Conservation (phyloP, 2,329 filamentous ascomycete species). For the Podosphaera aphanis region DNA sequence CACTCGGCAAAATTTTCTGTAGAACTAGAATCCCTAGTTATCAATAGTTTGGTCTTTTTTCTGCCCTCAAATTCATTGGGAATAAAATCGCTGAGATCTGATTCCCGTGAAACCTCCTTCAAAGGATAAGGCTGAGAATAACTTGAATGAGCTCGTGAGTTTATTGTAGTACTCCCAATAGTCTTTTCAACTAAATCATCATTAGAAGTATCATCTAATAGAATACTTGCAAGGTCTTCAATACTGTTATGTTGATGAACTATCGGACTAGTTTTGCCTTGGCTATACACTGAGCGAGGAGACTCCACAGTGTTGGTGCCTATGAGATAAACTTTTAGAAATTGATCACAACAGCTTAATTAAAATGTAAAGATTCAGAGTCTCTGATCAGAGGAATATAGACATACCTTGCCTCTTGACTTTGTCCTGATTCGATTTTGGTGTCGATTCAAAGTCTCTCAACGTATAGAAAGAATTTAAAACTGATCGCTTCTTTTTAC, state of each 20-base stretch:
- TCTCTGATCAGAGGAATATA: not conserved
- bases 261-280: not conserved
- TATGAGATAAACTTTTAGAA: not conserved
- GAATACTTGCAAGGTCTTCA: conserved; percentile 9
- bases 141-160: not conserved
- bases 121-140: not conserved
- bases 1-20: not conserved
- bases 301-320: not conserved
- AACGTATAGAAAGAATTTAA: conserved; percentile 8
- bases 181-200: conserved; percentile 2
- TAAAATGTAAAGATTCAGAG: not conserved
- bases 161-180: not conserved
- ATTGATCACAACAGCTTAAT: not conserved
- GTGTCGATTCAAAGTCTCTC: conserved; percentile 3
- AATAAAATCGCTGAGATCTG: not conserved
- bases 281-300: not conserved
- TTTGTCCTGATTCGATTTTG: conserved; percentile 3
- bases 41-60: not conserved
- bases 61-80: not conserved
- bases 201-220: conserved; percentile 8
- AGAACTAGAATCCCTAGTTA: not conserved
- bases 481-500: conserved; percentile 8
- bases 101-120: not conserved
- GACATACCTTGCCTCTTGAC: conserved; percentile 3
- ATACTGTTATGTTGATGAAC: conserved; percentile 6